Conservation (phyloP, 371 early-diverging fungal genomes). For the Mucor plumbeus region DNA sequence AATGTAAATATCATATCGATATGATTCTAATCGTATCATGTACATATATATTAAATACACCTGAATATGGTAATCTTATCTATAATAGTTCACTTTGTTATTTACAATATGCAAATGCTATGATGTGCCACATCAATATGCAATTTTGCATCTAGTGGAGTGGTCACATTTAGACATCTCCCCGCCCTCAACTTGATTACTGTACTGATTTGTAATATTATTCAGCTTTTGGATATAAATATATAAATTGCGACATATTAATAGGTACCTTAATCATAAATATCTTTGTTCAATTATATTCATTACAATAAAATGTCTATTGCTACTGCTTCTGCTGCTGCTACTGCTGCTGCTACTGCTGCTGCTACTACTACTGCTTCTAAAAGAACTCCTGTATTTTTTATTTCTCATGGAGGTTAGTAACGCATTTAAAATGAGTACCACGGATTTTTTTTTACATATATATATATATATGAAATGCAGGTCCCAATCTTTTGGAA, state of each 20-base stretch:
- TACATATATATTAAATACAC: too few relatives aligned
- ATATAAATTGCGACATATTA: not conserved
- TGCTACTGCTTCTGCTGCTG: not conserved
- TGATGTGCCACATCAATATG: not conserved
- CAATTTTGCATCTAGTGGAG: not conserved
- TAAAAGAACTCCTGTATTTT: slow-evolving; percentile 43
- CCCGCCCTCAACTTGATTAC: slow-evolving; percentile 7
- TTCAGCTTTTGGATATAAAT: not conserved
- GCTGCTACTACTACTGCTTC: not conserved
- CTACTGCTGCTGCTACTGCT: not conserved
- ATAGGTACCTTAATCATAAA: not conserved
- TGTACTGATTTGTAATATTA: slow-evolving; percentile 6
- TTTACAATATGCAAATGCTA: not conserved
- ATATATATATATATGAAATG: slow-evolving; percentile 16
- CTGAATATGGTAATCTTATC: too few relatives aligned
- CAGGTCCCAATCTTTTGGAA: slow-evolving; percentile 62
- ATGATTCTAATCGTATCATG: too few relatives aligned
- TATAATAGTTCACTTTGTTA: too few relatives aligned
- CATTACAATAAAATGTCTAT: not conserved
- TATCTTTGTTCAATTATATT: not conserved
- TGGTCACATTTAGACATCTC: slow-evolving; percentile 4
- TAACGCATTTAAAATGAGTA: not conserved
- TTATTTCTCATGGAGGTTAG: slow-evolving; percentile 51
- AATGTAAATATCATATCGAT: too few relatives aligned
- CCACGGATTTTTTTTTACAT: not conserved